Percentiles rank a stretch among this genome's conserved stretches.
phyloP scores from a whole-genome alignment of 305 asterid species.

The Caryopteris hybrid region DNA sequence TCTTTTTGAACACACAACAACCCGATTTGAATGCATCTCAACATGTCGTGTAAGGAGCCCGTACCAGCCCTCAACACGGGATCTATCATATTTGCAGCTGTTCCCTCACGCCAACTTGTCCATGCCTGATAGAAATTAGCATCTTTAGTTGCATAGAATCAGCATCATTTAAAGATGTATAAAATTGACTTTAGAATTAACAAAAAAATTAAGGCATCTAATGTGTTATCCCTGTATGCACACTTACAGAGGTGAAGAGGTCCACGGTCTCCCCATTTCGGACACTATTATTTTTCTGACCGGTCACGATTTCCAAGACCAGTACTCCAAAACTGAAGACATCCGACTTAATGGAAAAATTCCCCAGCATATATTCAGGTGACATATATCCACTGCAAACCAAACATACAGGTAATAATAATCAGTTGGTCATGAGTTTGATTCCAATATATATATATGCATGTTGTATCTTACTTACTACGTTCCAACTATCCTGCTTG shows the following conservation, averaged over 20 bases:
- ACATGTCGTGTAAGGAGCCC: neutral
- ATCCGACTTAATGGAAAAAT: neutral
- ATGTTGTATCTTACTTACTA: too few relatives aligned
- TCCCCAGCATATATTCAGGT: neutral
- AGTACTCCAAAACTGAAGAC: neutral
- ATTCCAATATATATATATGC: too few relatives aligned
- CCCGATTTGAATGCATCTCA: neutral
- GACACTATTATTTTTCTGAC: neutral
- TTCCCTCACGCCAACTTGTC: constrained; percentile 5
- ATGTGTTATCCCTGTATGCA: neutral
- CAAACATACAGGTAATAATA: too few relatives aligned
- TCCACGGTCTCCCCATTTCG: too few relatives aligned
- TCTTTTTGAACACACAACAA: neutral
- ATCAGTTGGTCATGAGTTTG: too few relatives aligned
- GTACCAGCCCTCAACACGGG: neutral
- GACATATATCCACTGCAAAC: neutral
- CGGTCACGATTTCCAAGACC: neutral
- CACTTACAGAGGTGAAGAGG: too few relatives aligned
- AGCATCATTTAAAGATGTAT: too few relatives aligned
- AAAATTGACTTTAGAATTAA: too few relatives aligned
- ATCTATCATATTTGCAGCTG: neutral
- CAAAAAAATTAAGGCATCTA: too few relatives aligned
- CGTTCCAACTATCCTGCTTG: too few relatives aligned
- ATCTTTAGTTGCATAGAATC: too few relatives aligned
- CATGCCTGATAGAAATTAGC: neutral